phyloP scores from a whole-genome alignment of 352 stramenopile species.

The Pythium monospermum region DNA sequence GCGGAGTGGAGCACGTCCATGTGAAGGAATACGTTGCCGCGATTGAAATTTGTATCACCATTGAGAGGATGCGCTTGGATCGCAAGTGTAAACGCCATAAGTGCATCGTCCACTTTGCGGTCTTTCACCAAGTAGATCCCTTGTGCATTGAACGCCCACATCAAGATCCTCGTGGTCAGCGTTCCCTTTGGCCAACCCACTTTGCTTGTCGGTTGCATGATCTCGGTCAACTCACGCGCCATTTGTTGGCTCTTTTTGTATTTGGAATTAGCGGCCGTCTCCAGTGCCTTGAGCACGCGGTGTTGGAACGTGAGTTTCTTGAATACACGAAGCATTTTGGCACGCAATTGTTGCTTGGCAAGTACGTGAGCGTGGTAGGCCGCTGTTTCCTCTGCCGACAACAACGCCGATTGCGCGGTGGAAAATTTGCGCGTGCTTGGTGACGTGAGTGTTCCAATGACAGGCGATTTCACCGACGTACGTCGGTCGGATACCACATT shows the following conservation, averaged over 20 bases:
- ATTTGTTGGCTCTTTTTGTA: constrained; percentile 35
- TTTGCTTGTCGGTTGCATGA: constrained; percentile 15
- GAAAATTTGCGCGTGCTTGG: constrained; percentile 2
- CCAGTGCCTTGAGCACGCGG: constrained; percentile 35
- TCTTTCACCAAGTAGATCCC: constrained; percentile 27
- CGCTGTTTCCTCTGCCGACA: constrained; percentile 6
- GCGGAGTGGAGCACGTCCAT: constrained; percentile 33
- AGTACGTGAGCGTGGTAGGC: too few relatives aligned
- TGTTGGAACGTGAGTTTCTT: constrained; percentile 44
- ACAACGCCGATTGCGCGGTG: constrained; percentile 1
- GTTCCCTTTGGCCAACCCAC: constrained; percentile 37
- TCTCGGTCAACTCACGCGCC: constrained; percentile 19
- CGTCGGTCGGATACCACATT: not conserved
- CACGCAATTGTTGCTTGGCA: constrained; percentile 3
- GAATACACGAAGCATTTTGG: constrained; percentile 31
- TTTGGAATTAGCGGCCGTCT: constrained; percentile 27
- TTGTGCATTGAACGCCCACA: constrained; percentile 50
- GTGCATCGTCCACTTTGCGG: constrained; percentile 35
- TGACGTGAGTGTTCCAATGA: not conserved
- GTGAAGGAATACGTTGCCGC: constrained; percentile 43
- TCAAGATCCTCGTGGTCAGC: constrained; percentile 32
- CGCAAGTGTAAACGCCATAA: constrained; percentile 46
- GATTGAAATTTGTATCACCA: constrained; percentile 43
- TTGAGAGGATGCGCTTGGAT: constrained; percentile 38
- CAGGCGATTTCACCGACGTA: not conserved